Evolutionary conservation across 2,329 filamentous ascomycete species (phyloP), one percentile per base, ranked within the genome.

Genomic region (Fusarium goolgardi): DNA sequence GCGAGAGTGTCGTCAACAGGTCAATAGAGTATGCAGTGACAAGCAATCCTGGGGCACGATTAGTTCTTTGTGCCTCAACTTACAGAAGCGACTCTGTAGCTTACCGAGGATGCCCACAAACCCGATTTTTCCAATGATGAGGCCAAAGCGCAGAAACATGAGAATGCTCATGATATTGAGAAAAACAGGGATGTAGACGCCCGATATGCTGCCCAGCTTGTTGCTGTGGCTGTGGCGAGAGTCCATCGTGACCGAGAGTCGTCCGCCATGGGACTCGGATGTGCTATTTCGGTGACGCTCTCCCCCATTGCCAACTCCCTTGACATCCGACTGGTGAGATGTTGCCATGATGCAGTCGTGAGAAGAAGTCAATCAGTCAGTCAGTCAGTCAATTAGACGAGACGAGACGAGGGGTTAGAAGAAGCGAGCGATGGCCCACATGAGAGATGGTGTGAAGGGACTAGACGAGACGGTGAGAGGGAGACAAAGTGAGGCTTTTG

Each of bases 81-180:
- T 49, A 35, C 5, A 49, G 7, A 20, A 25, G 9, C 18, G 9
- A 35, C n/a, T 29, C 13, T 51, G 47, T 51, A 32, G 75, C 83
- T 77, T 81, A 92, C 91, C 91, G 75, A 96, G 82, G 78, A 94
- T 96, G 50, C 92, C 93, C 43, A 95, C 68, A 44, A 96, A 82
- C 23, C 93, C 93, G 65, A 91, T 86, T 75, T 95, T 91, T 11
- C 93, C 93, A 23, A 96, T 83, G 59, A 97, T 92, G 72, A 93
- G 89, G 23, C 93, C 93, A 77, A 97, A 97, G 23, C 93, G 88
- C 72, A 97, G 83, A 80, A 97, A 97, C 92, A 97, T 96, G 65
- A 97, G 85, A 78, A 97, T 96, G 72, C 92, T 95, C 69, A 96
- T 81, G 41, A 97, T 93, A 78, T 96, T 97, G 70, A 96, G 83